A percentile compares a stretch with the other conserved stretches of the same genome.
Evolutionary conservation across 345 rosid species (phyloP).

Genomic region (Ceriops tagal): DNA sequence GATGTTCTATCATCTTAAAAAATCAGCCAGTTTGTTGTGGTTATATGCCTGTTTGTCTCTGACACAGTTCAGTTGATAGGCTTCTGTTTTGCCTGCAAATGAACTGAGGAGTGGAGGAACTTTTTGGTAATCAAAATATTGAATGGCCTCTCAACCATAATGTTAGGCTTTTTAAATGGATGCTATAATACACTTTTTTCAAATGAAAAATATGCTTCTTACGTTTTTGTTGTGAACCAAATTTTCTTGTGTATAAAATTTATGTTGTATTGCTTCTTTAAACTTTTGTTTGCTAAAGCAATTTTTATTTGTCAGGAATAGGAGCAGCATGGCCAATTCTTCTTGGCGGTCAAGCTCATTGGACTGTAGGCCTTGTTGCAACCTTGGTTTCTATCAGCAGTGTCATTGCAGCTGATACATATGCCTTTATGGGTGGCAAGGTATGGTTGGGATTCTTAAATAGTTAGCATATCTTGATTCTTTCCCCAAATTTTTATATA

Average conservation of each 20-base stretch:
- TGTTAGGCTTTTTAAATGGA: neutral
- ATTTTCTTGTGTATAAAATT: neutral
- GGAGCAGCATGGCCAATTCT: slow-evolving; percentile 68
- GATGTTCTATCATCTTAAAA: neutral
- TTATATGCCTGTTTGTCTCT: neutral
- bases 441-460: slow-evolving; percentile 31
- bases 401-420: slow-evolving; percentile 90
- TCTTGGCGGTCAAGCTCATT: slow-evolving; percentile 83
- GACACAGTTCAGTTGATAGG: neutral
- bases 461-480: slow-evolving; percentile 4
- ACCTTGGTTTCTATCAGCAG: slow-evolving; percentile 73
- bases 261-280: neutral
- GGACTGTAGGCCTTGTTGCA: slow-evolving; percentile 96
- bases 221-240: neutral
- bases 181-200: neutral
- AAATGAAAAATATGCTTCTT: neutral
- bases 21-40: neutral
- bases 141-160: neutral
- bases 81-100: neutral
- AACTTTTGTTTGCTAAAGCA: slow-evolving; percentile 21
- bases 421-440: slow-evolving; percentile 91
- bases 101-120: neutral
- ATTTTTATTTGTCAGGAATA: slow-evolving; percentile 50
- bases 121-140: neutral
- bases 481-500: neutral